Evolutionary conservation across 148 eudicot genomes (phyloP), one percentile per base, ranked within the genome.

Genomic region (Spergularia bocconei): DNA sequence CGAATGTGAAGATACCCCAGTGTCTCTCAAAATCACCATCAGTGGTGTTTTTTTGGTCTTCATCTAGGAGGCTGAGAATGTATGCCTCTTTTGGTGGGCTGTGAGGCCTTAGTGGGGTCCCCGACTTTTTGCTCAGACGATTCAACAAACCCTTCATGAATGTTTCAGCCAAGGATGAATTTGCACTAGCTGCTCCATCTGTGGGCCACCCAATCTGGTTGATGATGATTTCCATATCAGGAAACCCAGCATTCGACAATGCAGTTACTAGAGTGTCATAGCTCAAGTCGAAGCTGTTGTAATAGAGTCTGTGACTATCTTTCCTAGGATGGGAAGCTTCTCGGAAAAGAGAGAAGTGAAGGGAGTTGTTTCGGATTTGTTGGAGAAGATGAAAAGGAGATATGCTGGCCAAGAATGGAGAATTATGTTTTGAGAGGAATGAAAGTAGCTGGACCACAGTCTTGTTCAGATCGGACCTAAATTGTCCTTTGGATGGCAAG

Each of bases 151-250:
- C 86, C 66, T 84, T 88, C 77, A 84, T 84, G 84, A 93, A 90
- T 66, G 70, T 79, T 64, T 84, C 85, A 8, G 97, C 95, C 39
- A 74, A 76, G 17, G 91, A 82, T 64, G 90, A 84, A 52, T 86
- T 91, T 70, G 98, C 97, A 61, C 85, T 85, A 63, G 81, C 59
- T 33, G 85, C 86, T 78, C 98, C 98, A 66, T 93, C 97, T 1
- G 98, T 91, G 14, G 98, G 98, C 98, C 97, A 93, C 56, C 98
- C 98, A 14, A 91, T 91, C 81, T 87, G 84, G 29, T 88, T 84
- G 14, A 93, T 70, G 29, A 87, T 76, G 33, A 91, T 82, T 36
- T 90, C 97, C 73, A 88, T 86, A 15, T 79, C 54, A 2, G 90
- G 79, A 79, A 84, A 91, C 23, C 95, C 88, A 19, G 85, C 84